phyloP scores from a whole-genome alignment of 1,284 basidiomycete species.

The Porodaedalea pini region DNA sequence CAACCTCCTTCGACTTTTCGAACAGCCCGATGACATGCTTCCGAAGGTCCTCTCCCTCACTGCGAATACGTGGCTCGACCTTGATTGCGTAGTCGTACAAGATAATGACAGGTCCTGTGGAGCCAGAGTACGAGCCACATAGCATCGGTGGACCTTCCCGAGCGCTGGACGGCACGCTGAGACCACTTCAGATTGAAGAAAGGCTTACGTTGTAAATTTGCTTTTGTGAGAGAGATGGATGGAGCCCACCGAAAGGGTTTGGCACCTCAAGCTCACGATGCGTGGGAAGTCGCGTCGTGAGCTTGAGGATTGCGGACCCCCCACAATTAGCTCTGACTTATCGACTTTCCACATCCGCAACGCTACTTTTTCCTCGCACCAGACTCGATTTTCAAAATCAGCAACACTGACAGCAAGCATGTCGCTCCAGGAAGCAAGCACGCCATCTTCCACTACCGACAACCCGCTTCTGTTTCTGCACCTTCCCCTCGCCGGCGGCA shows the following conservation, averaged over 20 bases:
- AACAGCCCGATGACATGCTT: constrained; percentile 58
- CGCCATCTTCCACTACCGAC: constrained; percentile 40
- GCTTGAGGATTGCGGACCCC: too few species aligned
- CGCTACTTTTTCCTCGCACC: constrained; percentile 9
- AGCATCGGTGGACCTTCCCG: too few species aligned
- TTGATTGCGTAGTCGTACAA: constrained; percentile 58
- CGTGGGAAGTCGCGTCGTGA: too few species aligned
- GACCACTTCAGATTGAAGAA: too few species aligned
- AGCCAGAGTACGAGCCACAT: too few species aligned
- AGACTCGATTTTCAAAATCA: constrained; percentile 14
- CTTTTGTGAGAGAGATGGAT: too few species aligned
- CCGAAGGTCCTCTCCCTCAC: constrained; percentile 37
- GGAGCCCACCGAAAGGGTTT: too few species aligned
- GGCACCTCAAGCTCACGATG: too few species aligned
- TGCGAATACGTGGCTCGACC: constrained; percentile 48
- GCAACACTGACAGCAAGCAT: constrained; percentile 17
- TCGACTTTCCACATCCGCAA: background rate
- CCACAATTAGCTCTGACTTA: background rate
- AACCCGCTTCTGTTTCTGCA: background rate
- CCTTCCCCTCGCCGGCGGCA: background rate
- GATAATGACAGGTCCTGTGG: constrained; percentile 43
- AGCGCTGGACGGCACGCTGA: too few species aligned
- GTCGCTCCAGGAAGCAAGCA: constrained; percentile 46
- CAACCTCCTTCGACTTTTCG: constrained; percentile 42
- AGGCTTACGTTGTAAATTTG: too few species aligned